Percentiles rank a stretch among this genome's conserved stretches.
Evolutionary conservation across 495 filamentous ascomycete genomes (phyloP).

Genomic region (Aspergillus nidulans): DNA sequence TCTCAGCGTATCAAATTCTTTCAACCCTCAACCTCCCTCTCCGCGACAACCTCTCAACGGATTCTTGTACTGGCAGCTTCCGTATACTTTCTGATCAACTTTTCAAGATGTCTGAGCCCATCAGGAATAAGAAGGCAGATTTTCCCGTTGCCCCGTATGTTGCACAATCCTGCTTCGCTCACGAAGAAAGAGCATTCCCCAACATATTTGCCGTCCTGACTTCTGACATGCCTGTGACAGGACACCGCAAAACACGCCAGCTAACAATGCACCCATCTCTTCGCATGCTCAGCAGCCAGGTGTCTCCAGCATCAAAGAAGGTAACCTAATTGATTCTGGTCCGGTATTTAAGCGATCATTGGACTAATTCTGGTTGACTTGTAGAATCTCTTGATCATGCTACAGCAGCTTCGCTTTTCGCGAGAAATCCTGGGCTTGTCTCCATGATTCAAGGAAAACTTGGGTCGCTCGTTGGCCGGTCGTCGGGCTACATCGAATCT

Average conservation of each 20-base stretch:
- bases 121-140: slow-evolving; percentile 84
- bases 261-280: slow-evolving; percentile 91
- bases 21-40: slow-evolving; percentile 26
- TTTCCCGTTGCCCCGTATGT: slow-evolving; percentile 80
- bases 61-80: slow-evolving; percentile 7
- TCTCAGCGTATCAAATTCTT: slow-evolving; percentile 37
- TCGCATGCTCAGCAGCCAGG: slow-evolving; percentile 95
- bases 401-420: slow-evolving; percentile 84
- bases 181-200: not conserved
- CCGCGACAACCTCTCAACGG: slow-evolving; percentile 22
- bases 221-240: slow-evolving; percentile 43
- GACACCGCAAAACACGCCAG: slow-evolving; percentile 94
- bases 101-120: slow-evolving; percentile 77
- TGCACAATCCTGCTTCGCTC: slow-evolving; percentile 8
- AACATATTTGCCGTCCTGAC: slow-evolving; percentile 3
- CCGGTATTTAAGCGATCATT: not conserved
- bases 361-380: not conserved
- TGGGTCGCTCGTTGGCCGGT: slow-evolving; percentile 85
- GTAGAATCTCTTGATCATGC: slow-evolving; percentile 87
- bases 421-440: slow-evolving; percentile 86
- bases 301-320: slow-evolving; percentile 95
- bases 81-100: slow-evolving; percentile 7
- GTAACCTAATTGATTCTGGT: slow-evolving; percentile 48
- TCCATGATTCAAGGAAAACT: slow-evolving; percentile 97
- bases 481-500: slow-evolving; percentile 97